phyloP scores from a whole-genome alignment of 2,329 filamentous ascomycete genomes.

The Thelonectria rubi region DNA sequence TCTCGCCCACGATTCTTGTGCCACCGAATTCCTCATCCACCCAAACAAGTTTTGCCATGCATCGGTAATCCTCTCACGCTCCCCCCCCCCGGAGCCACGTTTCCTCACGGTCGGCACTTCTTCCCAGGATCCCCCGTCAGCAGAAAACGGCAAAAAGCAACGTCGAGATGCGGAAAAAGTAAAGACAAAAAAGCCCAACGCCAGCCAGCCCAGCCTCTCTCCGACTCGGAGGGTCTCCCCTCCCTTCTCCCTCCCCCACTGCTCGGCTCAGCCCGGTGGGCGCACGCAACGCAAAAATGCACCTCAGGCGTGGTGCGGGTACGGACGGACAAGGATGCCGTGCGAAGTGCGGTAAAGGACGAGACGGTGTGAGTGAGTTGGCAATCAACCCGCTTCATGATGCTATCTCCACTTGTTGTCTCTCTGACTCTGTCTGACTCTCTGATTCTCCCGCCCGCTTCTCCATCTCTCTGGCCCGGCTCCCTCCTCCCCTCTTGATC shows the following conservation, averaged over 20 bases:
- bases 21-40: no score
- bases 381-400: slow-evolving; percentile 32
- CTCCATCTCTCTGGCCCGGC: no score
- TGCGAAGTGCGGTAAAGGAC: slow-evolving; percentile 11
- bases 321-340: slow-evolving; percentile 10
- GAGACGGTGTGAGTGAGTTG: slow-evolving; percentile 28
- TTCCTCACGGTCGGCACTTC: no score
- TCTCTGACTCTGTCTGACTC: neutral
- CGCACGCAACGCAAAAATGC: slow-evolving; percentile 1
- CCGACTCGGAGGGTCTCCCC: neutral
- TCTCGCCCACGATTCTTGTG: no score
- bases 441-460: neutral
- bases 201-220: neutral
- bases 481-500: neutral
- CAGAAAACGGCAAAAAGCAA: neutral
- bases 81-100: no score
- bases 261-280: slow-evolving; percentile 35
- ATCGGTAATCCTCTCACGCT: no score
- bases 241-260: slow-evolving; percentile 24
- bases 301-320: slow-evolving; percentile 28
- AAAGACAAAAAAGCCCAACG: neutral
- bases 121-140: no score
- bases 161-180: neutral
- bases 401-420: slow-evolving; percentile 14
- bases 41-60: no score